Evolutionary conservation across 225 moss, liverwort and hornwort species (phyloP).

Genomic region (Marchantia polymorpha): DNA sequence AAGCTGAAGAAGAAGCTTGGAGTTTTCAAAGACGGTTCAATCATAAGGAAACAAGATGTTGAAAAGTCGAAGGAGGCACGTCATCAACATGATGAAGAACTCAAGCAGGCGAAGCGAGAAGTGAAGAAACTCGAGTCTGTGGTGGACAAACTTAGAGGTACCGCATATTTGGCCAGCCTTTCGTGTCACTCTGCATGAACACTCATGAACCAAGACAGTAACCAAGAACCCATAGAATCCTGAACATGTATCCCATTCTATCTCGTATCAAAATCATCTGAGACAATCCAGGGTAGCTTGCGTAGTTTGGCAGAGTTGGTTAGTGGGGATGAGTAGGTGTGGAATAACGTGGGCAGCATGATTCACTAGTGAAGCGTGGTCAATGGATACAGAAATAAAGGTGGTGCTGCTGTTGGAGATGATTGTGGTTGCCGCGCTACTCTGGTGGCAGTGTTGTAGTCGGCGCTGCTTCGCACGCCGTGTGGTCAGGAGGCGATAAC

Average conservation of each 20-base stretch:
- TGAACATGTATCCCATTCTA: not conserved
- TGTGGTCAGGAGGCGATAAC: slow-evolving; percentile 34
- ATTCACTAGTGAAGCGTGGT: slow-evolving; percentile 42
- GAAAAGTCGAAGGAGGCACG: slow-evolving; percentile 63
- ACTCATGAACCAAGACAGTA: not conserved
- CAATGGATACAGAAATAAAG: slow-evolving; percentile 50
- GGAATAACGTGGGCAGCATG: slow-evolving; percentile 24
- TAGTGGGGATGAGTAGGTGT: slow-evolving; percentile 14
- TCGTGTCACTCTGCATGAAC: not conserved
- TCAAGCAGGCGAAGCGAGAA: slow-evolving; percentile 53
- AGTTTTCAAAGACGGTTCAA: slow-evolving; percentile 64
- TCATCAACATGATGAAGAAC: slow-evolving; percentile 49
- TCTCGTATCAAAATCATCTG: not conserved
- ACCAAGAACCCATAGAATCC: slow-evolving; percentile 9
- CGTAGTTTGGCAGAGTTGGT: not conserved
- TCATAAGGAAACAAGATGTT: slow-evolving; percentile 63
- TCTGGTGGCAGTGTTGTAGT: slow-evolving; percentile 40
- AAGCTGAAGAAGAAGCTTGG: slow-evolving; percentile 74
- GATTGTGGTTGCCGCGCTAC: slow-evolving; percentile 41
- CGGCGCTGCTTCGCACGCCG: slow-evolving; percentile 24
- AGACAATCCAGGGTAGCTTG: slow-evolving; percentile 1
- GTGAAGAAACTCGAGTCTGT: slow-evolving; percentile 51
- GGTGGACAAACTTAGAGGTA: slow-evolving; percentile 65
- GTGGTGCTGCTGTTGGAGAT: slow-evolving; percentile 52
- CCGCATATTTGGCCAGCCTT: not conserved